Base-by-base conservation (phyloP, 2,329 filamentous ascomycete genomes). In the Stemphylium beticola region DNA sequence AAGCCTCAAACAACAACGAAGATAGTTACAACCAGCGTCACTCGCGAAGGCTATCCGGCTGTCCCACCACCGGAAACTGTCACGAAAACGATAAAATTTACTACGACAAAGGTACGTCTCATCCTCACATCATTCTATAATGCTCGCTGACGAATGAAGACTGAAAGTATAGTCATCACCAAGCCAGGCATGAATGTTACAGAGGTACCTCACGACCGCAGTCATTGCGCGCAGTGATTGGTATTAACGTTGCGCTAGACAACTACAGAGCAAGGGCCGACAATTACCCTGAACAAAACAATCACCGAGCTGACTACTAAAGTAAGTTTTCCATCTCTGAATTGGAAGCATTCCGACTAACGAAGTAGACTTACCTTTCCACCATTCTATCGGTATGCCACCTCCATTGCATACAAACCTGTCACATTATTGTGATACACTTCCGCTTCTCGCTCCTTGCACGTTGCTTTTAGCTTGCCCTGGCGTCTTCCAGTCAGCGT, bases 351-450 rank as follows among this genome's bases (percentile, higher is more conserved):
- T 14, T 11, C 2, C 4, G 12, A 10, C 51, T 55, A 22, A 58
- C 14, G 3, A 9, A 10, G 7, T 32, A 57, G 58, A 68, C 61
- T 2, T 43, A 52, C n/a, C 66, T 49, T 2, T 49, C 60, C 8
- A 68, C 64, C 4, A 48, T 55, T 9, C 47, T 68, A 9, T 62
- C 64, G 10, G 62, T 64, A 59, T 32, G 61, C 4, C 11, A 31
- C 24, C 10, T 20, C 22, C 4, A 1, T 31, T 22, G 31, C 20
- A 3, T 10, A 11, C 9, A 12, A 33, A 12, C 11, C 44, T 41
- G 4, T n/a, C 29, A 9, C 36, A 4, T 12, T 9, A 20, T 20
- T 17, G 20, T 10, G 15, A 18, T 8, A 3, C 17, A 12, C n/a
- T 11, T 11, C 12, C 12, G 32, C 12, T 34, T 34, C 8, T 14